phyloP scores from a whole-genome alignment of 371 early-diverging fungal genomes.

The Enterospora canceri region DNA sequence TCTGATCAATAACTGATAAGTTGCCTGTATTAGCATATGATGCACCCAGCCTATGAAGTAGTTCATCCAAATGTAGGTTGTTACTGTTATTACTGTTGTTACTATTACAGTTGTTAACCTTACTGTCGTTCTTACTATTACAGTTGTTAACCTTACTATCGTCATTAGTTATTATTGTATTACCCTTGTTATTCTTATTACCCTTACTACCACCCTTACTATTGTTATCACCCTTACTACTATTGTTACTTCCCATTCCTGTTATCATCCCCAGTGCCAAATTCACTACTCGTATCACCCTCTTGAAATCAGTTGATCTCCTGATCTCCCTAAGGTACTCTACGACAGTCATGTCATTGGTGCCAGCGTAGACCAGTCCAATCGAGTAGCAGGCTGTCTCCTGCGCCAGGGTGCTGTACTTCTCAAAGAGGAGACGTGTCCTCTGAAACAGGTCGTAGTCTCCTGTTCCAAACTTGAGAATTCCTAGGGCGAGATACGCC shows the following conservation, averaged over 20 bases:
- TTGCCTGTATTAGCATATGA: conserved; percentile 89
- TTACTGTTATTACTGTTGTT: too few species aligned
- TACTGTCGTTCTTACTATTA: conserved; percentile 57
- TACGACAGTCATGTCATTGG: conserved; percentile 65
- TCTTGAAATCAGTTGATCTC: conserved; percentile 81
- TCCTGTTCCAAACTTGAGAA: conserved; percentile 58
- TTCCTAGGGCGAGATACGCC: conserved; percentile 81
- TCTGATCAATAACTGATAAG: conserved; percentile 67
- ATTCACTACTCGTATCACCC: conserved; percentile 69
- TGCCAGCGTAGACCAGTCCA: conserved; percentile 87
- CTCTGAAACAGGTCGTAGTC: conserved; percentile 60
- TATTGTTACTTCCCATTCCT: not conserved
- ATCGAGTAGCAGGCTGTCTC: conserved; percentile 90
- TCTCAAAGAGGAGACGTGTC: conserved; percentile 57
- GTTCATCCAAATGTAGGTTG: not conserved
- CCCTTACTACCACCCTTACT: too few species aligned
- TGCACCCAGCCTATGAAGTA: conserved; percentile 61
- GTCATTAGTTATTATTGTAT: not conserved
- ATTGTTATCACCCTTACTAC: not conserved
- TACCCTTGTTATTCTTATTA: not conserved
- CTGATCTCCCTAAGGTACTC: conserved; percentile 80
- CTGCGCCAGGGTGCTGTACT: conserved; percentile 75
- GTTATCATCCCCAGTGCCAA: conserved; percentile 59
- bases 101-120: conserved; percentile 19
- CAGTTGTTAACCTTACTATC: not conserved